Conservation (phyloP, 106 monocot genomes). For the Allium sativum region DNA sequence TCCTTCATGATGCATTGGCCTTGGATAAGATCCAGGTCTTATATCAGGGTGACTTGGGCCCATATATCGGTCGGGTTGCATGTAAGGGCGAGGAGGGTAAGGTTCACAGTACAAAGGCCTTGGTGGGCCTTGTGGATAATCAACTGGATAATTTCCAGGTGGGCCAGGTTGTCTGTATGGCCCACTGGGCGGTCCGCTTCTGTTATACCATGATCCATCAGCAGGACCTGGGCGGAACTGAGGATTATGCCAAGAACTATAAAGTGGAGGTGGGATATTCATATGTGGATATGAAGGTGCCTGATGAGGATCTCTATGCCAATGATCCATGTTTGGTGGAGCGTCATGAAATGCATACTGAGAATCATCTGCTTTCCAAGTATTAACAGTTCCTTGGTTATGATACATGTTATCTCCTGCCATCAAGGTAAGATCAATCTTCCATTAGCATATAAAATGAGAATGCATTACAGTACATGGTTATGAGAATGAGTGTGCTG, state of each 20-base stretch:
- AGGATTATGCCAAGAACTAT: conserved; percentile 56
- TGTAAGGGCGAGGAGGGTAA: conserved; percentile 35
- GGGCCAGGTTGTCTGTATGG: conserved; percentile 41
- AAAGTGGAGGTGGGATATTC: conserved; percentile 30
- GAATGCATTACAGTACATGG: neutral
- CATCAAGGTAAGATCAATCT: neutral
- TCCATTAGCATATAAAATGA: neutral
- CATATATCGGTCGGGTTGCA: conserved; percentile 44
- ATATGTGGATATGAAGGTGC: conserved; percentile 20
- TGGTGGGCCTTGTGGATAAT: conserved; percentile 35
- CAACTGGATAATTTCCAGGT: conserved; percentile 48
- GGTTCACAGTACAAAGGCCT: conserved; percentile 28
- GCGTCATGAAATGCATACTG: conserved; percentile 12
- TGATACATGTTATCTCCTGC: conserved; percentile 21
- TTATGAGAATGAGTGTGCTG: too few relatives aligned
- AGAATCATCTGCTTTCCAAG: conserved; percentile 24
- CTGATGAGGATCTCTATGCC: conserved; percentile 36
- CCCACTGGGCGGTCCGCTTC: conserved; percentile 43
- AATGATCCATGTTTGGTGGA: conserved; percentile 24
- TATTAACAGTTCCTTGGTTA: conserved; percentile 21
- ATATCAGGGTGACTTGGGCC: conserved; percentile 31
- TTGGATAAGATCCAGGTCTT: conserved; percentile 53
- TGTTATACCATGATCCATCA: conserved; percentile 50
- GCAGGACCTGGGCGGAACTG: conserved; percentile 23
- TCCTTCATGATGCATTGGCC: conserved; percentile 43